These are phyloP conservation scores for Scorias spongiosa DNA, from an alignment of 2,329 filamentous ascomycete species.

Conservation along the genomic window DNA sequence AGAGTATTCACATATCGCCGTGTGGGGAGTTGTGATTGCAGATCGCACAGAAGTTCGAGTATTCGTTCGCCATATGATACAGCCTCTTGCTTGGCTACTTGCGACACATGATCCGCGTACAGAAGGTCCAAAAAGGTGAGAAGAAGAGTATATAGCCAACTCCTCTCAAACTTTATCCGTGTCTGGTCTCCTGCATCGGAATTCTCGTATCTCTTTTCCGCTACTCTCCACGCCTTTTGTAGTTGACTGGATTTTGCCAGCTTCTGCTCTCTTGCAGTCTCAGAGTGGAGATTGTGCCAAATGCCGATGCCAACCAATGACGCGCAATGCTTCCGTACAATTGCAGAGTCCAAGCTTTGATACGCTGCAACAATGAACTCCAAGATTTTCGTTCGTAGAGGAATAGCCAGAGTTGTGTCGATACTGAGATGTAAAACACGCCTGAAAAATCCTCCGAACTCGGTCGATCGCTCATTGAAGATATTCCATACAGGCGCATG, in stretches of 20 bases:
- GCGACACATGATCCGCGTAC: conserved; percentile 31
- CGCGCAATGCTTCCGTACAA: conserved; percentile 91
- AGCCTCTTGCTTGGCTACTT: conserved; percentile 32
- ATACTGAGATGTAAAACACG: conserved; percentile 78
- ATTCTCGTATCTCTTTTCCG: conserved; percentile 71
- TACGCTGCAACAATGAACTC: conserved; percentile 84
- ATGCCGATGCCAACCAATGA: conserved; percentile 86
- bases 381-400: conserved; percentile 59
- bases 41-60: conserved; percentile 73
- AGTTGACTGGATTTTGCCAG: conserved; percentile 60
- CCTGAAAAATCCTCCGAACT: conserved; percentile 81
- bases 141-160: conserved; percentile 79
- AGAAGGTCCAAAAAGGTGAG: conserved; percentile 67
- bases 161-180: conserved; percentile 74
- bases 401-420: conserved; percentile 28
- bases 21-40: conserved; percentile 87
- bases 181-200: conserved; percentile 68
- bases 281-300: conserved; percentile 83
- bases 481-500: conserved; percentile 75
- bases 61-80: conserved; percentile 84
- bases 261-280: conserved; percentile 54
- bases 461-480: conserved; percentile 60
- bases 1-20: conserved; percentile 84
- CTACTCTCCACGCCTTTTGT: conserved; percentile 80
- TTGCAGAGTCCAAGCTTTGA: conserved; percentile 75